Conservation (phyloP, 352 stramenopile species). For the Pythium aristosporum region DNA sequence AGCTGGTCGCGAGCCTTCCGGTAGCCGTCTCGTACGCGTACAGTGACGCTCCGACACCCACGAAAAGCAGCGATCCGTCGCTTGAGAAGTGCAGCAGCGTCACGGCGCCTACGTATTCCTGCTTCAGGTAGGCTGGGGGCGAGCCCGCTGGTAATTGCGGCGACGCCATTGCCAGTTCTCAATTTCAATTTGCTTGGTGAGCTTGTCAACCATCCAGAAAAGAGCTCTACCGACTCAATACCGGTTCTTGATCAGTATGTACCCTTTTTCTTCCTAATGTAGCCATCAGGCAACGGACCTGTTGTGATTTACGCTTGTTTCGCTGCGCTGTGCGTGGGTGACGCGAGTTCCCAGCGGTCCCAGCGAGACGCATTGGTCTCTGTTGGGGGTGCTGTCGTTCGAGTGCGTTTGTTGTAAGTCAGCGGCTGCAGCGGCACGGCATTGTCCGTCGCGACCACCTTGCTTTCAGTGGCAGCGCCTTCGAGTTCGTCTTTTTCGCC, state of each 20-base stretch:
- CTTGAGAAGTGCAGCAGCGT: slow-evolving; percentile 76
- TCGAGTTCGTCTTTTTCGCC: not conserved
- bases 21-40: slow-evolving; percentile 62
- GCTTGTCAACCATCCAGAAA: slow-evolving; percentile 26
- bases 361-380: slow-evolving; percentile 17
- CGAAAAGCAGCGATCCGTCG: slow-evolving; percentile 70
- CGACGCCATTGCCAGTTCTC: not conserved
- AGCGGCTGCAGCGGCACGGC: slow-evolving; percentile 20
- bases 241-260: slow-evolving; percentile 15
- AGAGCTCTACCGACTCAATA: slow-evolving; percentile 10
- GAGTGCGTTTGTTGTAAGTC: slow-evolving; percentile 1
- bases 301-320: slow-evolving; percentile 22
- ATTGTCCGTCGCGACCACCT: slow-evolving; percentile 14
- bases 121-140: slow-evolving; percentile 39
- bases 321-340: slow-evolving; percentile 17
- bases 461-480: not conserved
- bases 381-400: not conserved
- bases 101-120: slow-evolving; percentile 81
- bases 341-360: slow-evolving; percentile 28
- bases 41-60: slow-evolving; percentile 60
- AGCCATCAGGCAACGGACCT: slow-evolving; percentile 6
- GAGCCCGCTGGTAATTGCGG: not conserved
- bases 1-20: slow-evolving; percentile 43
- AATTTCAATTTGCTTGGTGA: slow-evolving; percentile 2
- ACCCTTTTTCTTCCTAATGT: slow-evolving; percentile 16